Conservation (phyloP, 352 stramenopile species). For the Pilasporangium apinafurcum region DNA sequence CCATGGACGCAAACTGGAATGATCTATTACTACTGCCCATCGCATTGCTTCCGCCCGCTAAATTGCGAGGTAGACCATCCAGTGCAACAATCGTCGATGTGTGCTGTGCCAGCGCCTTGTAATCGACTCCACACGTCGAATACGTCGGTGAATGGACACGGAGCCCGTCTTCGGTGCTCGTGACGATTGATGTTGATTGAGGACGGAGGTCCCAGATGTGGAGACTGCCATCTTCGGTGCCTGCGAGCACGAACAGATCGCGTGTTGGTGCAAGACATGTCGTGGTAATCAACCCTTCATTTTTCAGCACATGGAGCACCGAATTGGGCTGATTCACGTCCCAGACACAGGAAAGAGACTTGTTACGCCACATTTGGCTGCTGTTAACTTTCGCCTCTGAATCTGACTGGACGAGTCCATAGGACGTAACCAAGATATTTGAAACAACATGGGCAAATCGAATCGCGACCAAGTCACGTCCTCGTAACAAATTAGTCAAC, state of each 20-base stretch:
- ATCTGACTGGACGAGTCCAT: conserved; percentile 11
- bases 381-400: conserved; percentile 1
- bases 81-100: conserved; percentile 38
- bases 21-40: conserved; percentile 13
- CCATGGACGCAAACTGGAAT: conserved; percentile 74
- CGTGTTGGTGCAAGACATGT: conserved; percentile 35
- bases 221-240: conserved; percentile 55
- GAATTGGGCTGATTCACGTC: conserved; percentile 48
- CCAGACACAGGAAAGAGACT: conserved; percentile 59
- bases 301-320: conserved; percentile 34
- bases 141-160: conserved; percentile 41
- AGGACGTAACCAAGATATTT: conserved; percentile 36
- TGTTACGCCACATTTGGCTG: conserved; percentile 15
- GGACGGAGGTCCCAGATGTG: conserved; percentile 63
- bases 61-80: conserved; percentile 19
- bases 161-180: conserved; percentile 7
- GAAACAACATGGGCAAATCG: conserved; percentile 47
- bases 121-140: conserved; percentile 48
- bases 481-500: conserved; percentile 21
- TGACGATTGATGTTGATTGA: conserved; percentile 1
- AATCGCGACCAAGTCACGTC: conserved; percentile 23
- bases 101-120: conserved; percentile 27
- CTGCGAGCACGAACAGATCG: conserved; percentile 45
- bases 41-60: conserved; percentile 1
- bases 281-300: conserved; percentile 33